phyloP scores from a whole-genome alignment of 257 asterid species.

The Lavandula angustifolia region DNA sequence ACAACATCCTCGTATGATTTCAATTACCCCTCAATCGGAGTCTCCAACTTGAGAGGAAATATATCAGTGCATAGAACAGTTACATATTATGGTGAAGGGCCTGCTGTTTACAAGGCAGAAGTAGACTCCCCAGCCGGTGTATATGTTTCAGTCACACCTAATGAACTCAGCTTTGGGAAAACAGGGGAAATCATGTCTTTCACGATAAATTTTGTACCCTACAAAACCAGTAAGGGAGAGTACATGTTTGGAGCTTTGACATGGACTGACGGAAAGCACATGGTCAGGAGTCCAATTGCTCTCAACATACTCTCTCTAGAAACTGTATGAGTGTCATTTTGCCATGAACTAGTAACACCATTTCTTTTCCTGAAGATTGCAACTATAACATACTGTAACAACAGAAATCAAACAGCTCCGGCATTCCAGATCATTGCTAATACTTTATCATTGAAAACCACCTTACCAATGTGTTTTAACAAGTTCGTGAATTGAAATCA shows the following conservation, averaged over 20 bases:
- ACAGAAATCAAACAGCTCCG: constrained; percentile 3
- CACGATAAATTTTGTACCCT: constrained; percentile 40
- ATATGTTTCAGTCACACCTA: constrained; percentile 46
- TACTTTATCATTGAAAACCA: neutral
- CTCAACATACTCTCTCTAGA: constrained; percentile 44
- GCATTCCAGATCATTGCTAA: neutral
- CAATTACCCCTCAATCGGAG: constrained; percentile 69
- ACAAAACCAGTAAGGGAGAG: constrained; percentile 40
- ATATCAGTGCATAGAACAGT: constrained; percentile 51
- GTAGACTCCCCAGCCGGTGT: constrained; percentile 51
- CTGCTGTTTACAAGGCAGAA: constrained; percentile 41
- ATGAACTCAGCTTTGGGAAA: constrained; percentile 35
- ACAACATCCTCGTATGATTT: constrained; percentile 40
- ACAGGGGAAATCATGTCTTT: constrained; percentile 44
- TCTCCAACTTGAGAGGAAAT: constrained; percentile 49
- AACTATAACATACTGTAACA: neutral
- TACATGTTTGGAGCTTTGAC: constrained; percentile 52
- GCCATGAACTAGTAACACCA: neutral
- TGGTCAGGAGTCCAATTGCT: constrained; percentile 57
- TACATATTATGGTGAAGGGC: constrained; percentile 54
- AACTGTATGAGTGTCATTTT: neutral
- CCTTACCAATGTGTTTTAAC: neutral
- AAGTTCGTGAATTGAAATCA: constrained; percentile 3
- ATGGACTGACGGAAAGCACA: constrained; percentile 55
- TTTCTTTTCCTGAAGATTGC: neutral